Evolutionary conservation across 148 eudicot species (phyloP), one percentile per base, ranked within the genome.

Genomic region (Spergularia marina): DNA sequence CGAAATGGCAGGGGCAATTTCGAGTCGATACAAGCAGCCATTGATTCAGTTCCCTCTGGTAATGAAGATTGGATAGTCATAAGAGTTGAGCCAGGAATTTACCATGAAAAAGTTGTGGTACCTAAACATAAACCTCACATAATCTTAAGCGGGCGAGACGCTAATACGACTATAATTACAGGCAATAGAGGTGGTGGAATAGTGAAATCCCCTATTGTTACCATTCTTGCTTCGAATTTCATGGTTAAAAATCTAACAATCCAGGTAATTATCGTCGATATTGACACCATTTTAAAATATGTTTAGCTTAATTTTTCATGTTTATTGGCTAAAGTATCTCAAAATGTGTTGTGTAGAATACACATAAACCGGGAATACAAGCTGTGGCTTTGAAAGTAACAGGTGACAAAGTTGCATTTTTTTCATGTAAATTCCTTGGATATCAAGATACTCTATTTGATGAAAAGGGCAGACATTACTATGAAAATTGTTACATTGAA

Each of bases 381-480:
- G 93, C 85, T 0, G 89, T 87, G 4, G 93, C 93, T 2, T 72
- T 89, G 49, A 82, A 84, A 66, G 93, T 89, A 58, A 55, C 80
- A 0, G 89, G 87, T 13, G 93, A 89, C 75, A 78, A 76, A 63
- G 93, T 77, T 2, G 90, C 85, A 21, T 82, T 73, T 25, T 53
- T 68, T 16, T 44, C 80, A 68, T 81, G 81, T 49, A 86, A 91
- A 65, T 77, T 65, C 64, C 80, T 73, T 76, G 82, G 47, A 41
- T 89, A 81, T 71, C 93, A 89, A 66, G 93, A 89, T 41, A 89
- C 90, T 4, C 78, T 89, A 10, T 68, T 87, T 4, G 93, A 89
- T 44, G 89, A 89, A 30, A 58, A 54, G 0, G 93, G 93, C 0
- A 82, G 84, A 65, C 93, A 89, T 70, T 82, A 80, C 67, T 89